Conservation (phyloP, 768 basidiomycete genomes). For the Lactarius sanguifluus region DNA sequence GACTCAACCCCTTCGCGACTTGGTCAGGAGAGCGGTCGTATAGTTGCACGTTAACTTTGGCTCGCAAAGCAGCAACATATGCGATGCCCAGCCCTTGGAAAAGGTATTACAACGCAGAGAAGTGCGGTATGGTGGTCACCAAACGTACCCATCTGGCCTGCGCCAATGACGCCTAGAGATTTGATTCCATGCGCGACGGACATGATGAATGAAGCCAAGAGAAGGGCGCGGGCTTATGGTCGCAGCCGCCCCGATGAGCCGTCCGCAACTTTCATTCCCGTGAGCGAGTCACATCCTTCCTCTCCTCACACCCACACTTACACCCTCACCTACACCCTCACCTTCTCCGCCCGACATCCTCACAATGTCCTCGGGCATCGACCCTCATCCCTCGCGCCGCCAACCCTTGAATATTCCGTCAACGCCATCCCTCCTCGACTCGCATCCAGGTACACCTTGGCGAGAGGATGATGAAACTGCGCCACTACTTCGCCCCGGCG, state of each 20-base stretch:
- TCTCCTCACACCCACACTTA: neutral
- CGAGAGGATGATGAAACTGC: conserved; percentile 22
- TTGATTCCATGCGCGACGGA: conserved; percentile 70
- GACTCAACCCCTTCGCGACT: conserved; percentile 64
- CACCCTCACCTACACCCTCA: neutral
- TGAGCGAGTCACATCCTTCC: neutral
- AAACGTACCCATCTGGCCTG: conserved; percentile 68
- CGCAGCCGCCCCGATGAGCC: neutral
- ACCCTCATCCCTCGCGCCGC: neutral
- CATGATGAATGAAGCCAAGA: conserved; percentile 38
- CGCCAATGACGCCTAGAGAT: conserved; percentile 74
- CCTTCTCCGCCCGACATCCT: neutral
- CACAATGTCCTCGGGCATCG: conserved; percentile 6
- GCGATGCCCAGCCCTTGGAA: conserved; percentile 80
- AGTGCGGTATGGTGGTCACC: neutral
- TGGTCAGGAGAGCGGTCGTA: conserved; percentile 78
- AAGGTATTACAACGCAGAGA: neutral
- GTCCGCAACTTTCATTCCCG: neutral
- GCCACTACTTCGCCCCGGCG: conserved; percentile 17
- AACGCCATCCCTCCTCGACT: conserved; percentile 1
- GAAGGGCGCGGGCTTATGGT: neutral
- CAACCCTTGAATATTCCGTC: neutral
- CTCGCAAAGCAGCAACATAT: conserved; percentile 79
- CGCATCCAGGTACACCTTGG: conserved; percentile 18
- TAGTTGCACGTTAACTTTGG: conserved; percentile 82